Evolutionary conservation across 768 basidiomycete species (phyloP).

Genomic region (Floccularia luteovirens): DNA sequence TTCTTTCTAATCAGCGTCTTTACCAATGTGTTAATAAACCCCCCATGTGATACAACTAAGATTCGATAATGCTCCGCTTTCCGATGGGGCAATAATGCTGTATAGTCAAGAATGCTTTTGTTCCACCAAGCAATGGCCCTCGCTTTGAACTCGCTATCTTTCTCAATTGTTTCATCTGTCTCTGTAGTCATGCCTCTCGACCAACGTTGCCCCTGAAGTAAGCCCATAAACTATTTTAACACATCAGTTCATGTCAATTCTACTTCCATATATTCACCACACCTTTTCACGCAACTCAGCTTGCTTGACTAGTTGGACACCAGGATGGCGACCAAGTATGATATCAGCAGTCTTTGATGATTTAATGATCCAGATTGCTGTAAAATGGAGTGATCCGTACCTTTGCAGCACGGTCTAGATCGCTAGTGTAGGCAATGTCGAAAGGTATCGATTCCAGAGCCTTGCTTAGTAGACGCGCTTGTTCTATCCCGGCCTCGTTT

Average conservation of each 20-base stretch:
- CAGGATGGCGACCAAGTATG: constrained; percentile 49
- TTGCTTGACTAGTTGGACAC: constrained; percentile 31
- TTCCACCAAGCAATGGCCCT: constrained; percentile 64
- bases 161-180: constrained; percentile 29
- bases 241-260: neutral
- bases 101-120: constrained; percentile 24
- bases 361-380: neutral
- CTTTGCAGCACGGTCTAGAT: constrained; percentile 59
- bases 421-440: constrained; percentile 58
- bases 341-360: constrained; percentile 52
- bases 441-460: constrained; percentile 50
- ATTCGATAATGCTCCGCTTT: constrained; percentile 27
- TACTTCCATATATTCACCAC: constrained; percentile 11
- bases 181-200: constrained; percentile 1
- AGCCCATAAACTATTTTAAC: constrained; percentile 12
- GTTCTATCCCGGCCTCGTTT: constrained; percentile 52
- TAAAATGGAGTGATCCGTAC: constrained; percentile 24
- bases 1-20: constrained; percentile 34
- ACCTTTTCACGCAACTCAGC: constrained; percentile 62
- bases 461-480: constrained; percentile 49
- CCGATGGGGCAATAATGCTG: constrained; percentile 13
- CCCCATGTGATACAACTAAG: constrained; percentile 63
- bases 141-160: constrained; percentile 26
- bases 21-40: constrained; percentile 49
- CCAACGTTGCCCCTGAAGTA: constrained; percentile 1